Base-by-base conservation (phyloP, 1,284 basidiomycete species). In the Irpex sp. region DNA sequence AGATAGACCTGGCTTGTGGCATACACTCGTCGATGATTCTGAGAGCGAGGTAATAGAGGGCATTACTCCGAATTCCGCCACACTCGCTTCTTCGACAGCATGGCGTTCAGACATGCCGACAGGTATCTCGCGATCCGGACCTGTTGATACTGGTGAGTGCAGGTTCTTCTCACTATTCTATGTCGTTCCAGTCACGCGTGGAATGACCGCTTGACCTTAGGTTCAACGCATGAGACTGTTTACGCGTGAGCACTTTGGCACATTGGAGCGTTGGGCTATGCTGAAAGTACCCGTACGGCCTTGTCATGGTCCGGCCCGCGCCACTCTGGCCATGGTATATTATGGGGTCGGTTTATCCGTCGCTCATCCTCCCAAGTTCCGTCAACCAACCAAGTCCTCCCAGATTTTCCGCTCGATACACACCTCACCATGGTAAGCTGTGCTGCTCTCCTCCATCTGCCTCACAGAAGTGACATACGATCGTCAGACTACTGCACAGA, bases 401-500 rank as follows among this genome's bases (percentile, higher is more conserved):
- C 70, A 68, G 60, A 71, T 71, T 71, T 70, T 70, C 72, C 72
- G 71, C 71, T 63, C 63, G 63, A 63, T 67, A 65, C 59, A 49
- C 61, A 15, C 55, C 54, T 64, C 65, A 62, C 54, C 58, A 71
- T 67, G 68, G 69, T 70, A 62, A 63, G 68, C 65, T 57, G 58
- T 19, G 58, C 62, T 46, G 50, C 31, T 26, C n/a, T 54, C 13
- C 26, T 60, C 63, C 21, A 21, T 56, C 55, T 31, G 54, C 50
- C 58, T n/a, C 26, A 57, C 36, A 57, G 63, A 61, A 61, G 60
- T 66, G 63, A 62, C 68, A 60, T 64, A 56, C 66, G 19, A 50
- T 19, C 31, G 49, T 57, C 64, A 63, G 59, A 61, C 61, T 57
- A 58, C 53, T 61, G 64, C 68, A 58, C 64, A 68, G 59, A 70